Evolutionary conservation across 75 land plant species (phyloP).

Genomic region (Picea glauca): DNA sequence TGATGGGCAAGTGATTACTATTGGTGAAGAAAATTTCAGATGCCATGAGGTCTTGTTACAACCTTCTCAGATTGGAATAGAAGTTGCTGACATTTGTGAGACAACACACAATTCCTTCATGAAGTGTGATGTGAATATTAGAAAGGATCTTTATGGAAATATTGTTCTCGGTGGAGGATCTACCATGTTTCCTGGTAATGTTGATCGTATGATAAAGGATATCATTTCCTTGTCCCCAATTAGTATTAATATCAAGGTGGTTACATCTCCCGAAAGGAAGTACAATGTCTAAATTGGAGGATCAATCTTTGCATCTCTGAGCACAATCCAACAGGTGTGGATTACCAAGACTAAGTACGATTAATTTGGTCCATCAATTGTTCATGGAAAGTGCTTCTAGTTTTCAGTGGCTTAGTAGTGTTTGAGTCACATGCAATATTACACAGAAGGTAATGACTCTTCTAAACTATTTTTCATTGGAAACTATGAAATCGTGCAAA

Average conservation of each 20-base stretch:
- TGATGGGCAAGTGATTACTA: no score
- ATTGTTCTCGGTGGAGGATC: constrained; percentile 26
- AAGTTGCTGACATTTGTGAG: constrained; percentile 21
- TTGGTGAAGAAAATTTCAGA: constrained; percentile 26
- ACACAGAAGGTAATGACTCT: no score
- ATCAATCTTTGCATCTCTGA: no score
- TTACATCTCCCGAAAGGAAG: no score
- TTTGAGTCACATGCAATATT: no score
- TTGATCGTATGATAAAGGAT: constrained; percentile 53
- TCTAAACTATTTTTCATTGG: no score
- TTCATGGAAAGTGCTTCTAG: constrained; percentile 22
- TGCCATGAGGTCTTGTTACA: constrained; percentile 32
- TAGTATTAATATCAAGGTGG: constrained; percentile 48
- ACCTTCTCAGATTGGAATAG: constrained; percentile 24
- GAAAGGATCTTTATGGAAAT: constrained; percentile 25
- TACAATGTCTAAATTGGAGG: no score
- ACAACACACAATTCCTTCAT: constrained; percentile 13
- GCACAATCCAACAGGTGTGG: constrained; percentile 20
- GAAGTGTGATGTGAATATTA: constrained; percentile 30
- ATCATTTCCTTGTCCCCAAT: constrained; percentile 42
- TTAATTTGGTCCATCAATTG: constrained; percentile 24
- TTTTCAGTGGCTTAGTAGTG: no score
- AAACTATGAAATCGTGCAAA: no score
- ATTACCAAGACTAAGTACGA: constrained; percentile 15
- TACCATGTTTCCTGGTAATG: constrained; percentile 57